Base-by-base conservation (phyloP, 805 yeast species). In the Lipomyces sp. region DNA sequence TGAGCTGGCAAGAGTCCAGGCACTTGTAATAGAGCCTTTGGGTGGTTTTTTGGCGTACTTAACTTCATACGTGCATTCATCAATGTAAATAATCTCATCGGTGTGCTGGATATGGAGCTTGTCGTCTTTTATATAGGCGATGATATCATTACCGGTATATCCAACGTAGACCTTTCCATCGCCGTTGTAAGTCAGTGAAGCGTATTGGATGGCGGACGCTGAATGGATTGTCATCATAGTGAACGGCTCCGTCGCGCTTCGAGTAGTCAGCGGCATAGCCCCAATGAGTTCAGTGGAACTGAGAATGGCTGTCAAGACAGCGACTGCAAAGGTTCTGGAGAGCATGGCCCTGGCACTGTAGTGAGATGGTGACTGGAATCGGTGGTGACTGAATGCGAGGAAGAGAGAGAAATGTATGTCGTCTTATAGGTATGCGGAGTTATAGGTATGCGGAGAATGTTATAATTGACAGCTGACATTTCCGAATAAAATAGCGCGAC, bases 161-260 rank as follows among this genome's bases (percentile, higher is more conserved):
- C 58, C 64, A 24, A 64, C 15, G 35, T 59, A 51, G 55, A 64
- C 50, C 37, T 34, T 53, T 3, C 67, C 70, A 55, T 64, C 65
- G 29, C 63, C 64, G 35, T 37, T n/a, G 7, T 58, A 54, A 24
- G 61, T 35, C 30, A 66, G 45, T n/a, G 56, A 11, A 32, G 64
- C 62, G 62, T 64, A 66, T 58, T 66, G 70, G 18, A 64, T 50
- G 7, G 8, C 57, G 4, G 63, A 53, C 37, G 63, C 70, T 4
- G 70, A 64, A 59, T 57, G 69, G 53, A 60, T 64, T 24, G 70
- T 29, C 13, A 64, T 24, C 30, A 64, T 48, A 10, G 59, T 53
- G 57, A 66, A 66, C 29, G 56, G 11, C 24, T 24, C 24, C 24
- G 24, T 24, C 24, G 24, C 24, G 24, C 24, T 24, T 24, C 24